phyloP scores from a whole-genome alignment of 177 flowering plant genomes.

The Tripterygium wilfordii region DNA sequence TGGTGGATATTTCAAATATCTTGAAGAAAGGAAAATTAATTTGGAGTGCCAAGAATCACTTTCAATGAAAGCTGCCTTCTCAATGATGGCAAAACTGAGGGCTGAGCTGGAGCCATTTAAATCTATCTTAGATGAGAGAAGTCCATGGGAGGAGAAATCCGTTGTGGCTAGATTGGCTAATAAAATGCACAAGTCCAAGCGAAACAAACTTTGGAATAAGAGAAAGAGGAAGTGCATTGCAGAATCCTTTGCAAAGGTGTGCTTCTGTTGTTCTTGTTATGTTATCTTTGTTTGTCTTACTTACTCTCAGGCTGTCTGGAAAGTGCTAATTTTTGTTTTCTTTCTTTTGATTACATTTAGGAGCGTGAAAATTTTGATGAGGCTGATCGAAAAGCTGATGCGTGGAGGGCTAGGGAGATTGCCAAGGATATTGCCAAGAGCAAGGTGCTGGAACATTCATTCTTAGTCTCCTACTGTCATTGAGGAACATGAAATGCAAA shows the following conservation, averaged over 20 bases:
- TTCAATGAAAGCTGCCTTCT: constrained; percentile 60
- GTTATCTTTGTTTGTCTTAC: not conserved
- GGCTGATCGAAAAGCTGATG: constrained; percentile 86
- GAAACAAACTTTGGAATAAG: constrained; percentile 84
- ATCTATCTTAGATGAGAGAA: constrained; percentile 40
- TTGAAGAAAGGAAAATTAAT: constrained; percentile 40
- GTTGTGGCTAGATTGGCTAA: constrained; percentile 47
- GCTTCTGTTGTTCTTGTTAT: not conserved
- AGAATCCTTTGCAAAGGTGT: constrained; percentile 59
- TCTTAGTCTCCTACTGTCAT: too few species aligned
- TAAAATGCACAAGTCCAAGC: constrained; percentile 52
- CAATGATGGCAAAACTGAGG: constrained; percentile 47
- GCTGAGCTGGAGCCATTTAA: constrained; percentile 69
- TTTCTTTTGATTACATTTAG: constrained; percentile 29
- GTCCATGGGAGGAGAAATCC: constrained; percentile 89
- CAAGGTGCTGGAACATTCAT: constrained; percentile 42
- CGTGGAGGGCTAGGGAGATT: constrained; percentile 93
- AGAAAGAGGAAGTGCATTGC: constrained; percentile 67
- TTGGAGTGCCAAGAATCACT: constrained; percentile 39
- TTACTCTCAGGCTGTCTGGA: not conserved
- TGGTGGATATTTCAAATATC: constrained; percentile 23
- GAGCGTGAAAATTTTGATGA: constrained; percentile 65
- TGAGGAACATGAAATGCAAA: too few species aligned
- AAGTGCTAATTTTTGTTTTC: constrained; percentile 1
- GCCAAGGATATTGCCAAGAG: constrained; percentile 86